Base-by-base conservation (phyloP, 2,329 filamentous ascomycete genomes). In the Cladosporium cucumerinum region DNA sequence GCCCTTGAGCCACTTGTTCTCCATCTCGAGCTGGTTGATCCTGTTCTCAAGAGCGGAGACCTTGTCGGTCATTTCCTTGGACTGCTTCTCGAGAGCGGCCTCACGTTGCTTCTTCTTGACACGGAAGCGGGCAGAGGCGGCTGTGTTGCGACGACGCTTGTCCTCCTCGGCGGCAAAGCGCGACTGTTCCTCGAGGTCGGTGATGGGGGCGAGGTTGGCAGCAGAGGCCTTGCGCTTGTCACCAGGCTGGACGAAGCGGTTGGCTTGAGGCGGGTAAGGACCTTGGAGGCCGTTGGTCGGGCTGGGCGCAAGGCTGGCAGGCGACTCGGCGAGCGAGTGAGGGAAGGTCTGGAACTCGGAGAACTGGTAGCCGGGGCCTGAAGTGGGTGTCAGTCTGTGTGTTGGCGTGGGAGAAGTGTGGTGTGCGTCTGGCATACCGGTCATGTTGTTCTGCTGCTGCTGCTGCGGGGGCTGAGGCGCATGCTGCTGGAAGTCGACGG, bases 41-140 rank as follows among this genome's bases (percentile, higher is more conserved):
- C 80, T 78, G 54, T 76, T 74, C 72, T 83, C 81, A 62, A 82
- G 75, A 16, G 74, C 67, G 48, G 70, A 73, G 61, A 82, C 79
- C 69, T 81, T 79, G 66, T 83, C 82, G 36, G 75, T 76, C 79
- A 83, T 83, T 61, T 83, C 82, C 73, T 82, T 82, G 57, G 81
- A 77, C 23, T 78, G 78, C 76, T 82, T 81, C 77, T 84, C 82
- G 51, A 84, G 78, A 10, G 78, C 80, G 69, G 82, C 80, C 72
- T 84, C 82, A 54, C 82, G 80, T 72, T 83, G 81, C 80, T 84
- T 84, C 81, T 84, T 84, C 78, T 84, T 84, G 67, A 84, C 78
- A 55, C 82, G 80, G 78, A 84, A 84, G 51, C 82, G 80, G 18
- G 82, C 82, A 64, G 78, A 80, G n/a, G 82, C 82, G 46, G 82